A percentile compares a stretch with the other conserved stretches of the same genome.
Evolutionary conservation across 1,284 basidiomycete species (phyloP).

Genomic region (Tylopilus orsonianus): DNA sequence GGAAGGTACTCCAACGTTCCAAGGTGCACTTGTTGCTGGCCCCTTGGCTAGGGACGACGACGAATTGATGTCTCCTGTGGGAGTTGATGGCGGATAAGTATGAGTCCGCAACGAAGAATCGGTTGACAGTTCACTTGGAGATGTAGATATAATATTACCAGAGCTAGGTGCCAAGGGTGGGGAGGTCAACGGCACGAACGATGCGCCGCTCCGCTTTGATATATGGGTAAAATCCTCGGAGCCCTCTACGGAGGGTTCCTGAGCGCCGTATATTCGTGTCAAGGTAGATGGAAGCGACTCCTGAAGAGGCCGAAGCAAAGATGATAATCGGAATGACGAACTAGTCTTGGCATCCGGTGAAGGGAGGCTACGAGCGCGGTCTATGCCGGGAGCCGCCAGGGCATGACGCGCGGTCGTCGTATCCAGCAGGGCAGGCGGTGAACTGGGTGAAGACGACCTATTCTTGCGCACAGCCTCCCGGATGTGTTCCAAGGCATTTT

Average conservation of each 20-base stretch:
- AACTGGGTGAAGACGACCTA: conserved; percentile 42
- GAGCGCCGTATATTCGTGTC: conserved; percentile 30
- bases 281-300: conserved; percentile 44
- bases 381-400: conserved; percentile 29
- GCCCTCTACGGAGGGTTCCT: conserved; percentile 41
- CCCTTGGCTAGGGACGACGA: conserved; percentile 29
- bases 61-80: conserved; percentile 39
- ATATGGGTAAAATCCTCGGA: conserved; percentile 71
- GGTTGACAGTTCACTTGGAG: conserved; percentile 14
- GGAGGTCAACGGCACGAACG: conserved; percentile 62
- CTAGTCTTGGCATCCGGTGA: conserved; percentile 29
- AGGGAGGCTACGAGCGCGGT: conserved; percentile 41
- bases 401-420: conserved; percentile 55
- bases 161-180: conserved; percentile 23
- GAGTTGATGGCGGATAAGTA: conserved; percentile 76
- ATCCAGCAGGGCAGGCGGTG: conserved; percentile 57
- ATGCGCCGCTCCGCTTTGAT: conserved; percentile 49
- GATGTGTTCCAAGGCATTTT: conserved; percentile 75
- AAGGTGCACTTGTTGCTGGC: conserved; percentile 37
- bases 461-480: conserved; percentile 67
- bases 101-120: conserved; percentile 41
- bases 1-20: conserved; percentile 66
- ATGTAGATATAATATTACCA: conserved; percentile 9
- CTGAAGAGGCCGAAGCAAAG: conserved; percentile 63
- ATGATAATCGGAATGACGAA: conserved; percentile 58